phyloP scores from a whole-genome alignment of 345 rosid species.

The Hirschfeldia incana region DNA sequence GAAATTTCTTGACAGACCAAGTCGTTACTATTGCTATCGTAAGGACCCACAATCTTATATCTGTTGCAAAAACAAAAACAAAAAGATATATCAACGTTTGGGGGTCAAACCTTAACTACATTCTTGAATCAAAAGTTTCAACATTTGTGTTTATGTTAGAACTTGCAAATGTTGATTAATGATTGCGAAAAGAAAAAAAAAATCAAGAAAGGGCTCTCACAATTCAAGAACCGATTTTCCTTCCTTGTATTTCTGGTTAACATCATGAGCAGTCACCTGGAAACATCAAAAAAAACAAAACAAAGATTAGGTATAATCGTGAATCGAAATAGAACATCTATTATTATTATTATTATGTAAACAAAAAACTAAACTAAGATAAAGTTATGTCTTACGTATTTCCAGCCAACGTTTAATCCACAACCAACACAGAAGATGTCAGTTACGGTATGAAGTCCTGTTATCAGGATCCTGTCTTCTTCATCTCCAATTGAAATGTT shows the following conservation, averaged over 20 bases:
- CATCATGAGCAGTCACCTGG: constrained; percentile 75
- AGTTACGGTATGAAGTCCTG: constrained; percentile 77
- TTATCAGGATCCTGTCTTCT: constrained; percentile 76
- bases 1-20: constrained; percentile 14
- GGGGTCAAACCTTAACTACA: background rate
- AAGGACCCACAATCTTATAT: constrained; percentile 58
- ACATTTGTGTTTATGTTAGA: background rate
- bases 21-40: constrained; percentile 45
- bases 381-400: constrained; percentile 64
- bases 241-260: constrained; percentile 86
- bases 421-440: constrained; percentile 95
- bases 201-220: constrained; percentile 47
- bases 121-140: background rate
- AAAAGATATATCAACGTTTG: constrained; percentile 2
- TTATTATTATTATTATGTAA: background rate
- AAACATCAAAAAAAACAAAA: constrained; percentile 34
- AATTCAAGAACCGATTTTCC: constrained; percentile 88
- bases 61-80: constrained; percentile 39
- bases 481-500: constrained; percentile 61
- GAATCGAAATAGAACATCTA: background rate
- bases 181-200: background rate
- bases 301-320: background rate
- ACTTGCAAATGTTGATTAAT: constrained; percentile 1
- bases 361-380: background rate
- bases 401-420: constrained; percentile 97